Evolutionary conservation across 495 filamentous ascomycete genomes (phyloP).

Genomic region (Tuber brumale): DNA sequence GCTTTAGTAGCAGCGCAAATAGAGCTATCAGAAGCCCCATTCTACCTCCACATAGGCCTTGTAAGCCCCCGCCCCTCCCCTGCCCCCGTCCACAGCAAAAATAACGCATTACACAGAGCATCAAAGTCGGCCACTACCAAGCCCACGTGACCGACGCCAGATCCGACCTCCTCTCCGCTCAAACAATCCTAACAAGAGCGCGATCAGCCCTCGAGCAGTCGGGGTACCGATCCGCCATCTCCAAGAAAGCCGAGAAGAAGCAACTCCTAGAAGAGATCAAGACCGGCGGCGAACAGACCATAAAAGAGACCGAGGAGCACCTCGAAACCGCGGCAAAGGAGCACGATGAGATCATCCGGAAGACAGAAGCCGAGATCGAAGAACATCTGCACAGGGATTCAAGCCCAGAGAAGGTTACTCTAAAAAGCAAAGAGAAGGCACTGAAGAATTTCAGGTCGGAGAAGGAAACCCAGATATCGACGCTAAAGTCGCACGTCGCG

Average conservation of each 20-base stretch:
- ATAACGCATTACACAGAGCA: conserved; percentile 13
- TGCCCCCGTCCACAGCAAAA: neutral
- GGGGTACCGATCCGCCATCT: conserved; percentile 21
- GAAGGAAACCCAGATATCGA: conserved; percentile 8
- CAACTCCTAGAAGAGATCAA: conserved; percentile 13
- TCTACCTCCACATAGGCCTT: conserved; percentile 14
- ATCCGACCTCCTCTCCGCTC: conserved; percentile 9
- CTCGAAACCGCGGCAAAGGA: conserved; percentile 8
- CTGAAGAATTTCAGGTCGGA: conserved; percentile 13
- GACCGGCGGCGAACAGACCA: conserved; percentile 2
- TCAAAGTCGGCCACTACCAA: conserved; percentile 19
- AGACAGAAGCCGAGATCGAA: conserved; percentile 12
- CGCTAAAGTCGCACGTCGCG: conserved; percentile 14
- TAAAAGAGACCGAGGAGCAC: conserved; percentile 15
- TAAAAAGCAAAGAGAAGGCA: conserved; percentile 9
- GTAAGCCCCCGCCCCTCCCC: conserved; percentile 5
- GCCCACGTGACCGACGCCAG: conserved; percentile 11
- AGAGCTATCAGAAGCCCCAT: conserved; percentile 13
- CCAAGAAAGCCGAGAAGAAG: conserved; percentile 16
- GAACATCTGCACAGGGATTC: neutral
- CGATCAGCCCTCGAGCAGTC: conserved; percentile 15
- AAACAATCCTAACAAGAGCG: conserved; percentile 13
- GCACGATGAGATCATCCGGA: conserved; percentile 9
- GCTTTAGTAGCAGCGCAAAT: conserved; percentile 12
- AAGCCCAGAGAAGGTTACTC: neutral